Evolutionary conservation across 129 eudicot species (phyloP).

Genomic region (Glebionis coronaria): DNA sequence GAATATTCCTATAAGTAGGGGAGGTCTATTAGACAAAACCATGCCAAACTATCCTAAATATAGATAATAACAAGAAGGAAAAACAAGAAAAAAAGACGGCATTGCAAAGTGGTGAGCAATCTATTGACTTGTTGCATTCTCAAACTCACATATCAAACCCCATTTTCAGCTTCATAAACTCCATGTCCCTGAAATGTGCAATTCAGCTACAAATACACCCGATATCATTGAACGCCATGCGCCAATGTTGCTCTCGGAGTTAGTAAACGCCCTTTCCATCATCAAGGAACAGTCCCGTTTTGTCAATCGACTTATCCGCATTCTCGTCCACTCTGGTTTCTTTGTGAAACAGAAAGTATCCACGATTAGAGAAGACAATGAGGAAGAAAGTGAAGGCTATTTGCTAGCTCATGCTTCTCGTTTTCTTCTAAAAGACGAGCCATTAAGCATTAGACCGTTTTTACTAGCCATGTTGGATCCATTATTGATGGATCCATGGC

Average conservation of each 20-base stretch:
- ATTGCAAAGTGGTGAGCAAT: conserved; percentile 10
- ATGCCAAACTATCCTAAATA: too few relatives aligned
- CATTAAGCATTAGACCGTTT: conserved; percentile 23
- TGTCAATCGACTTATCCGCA: conserved; percentile 25
- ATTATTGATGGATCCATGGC: conserved; percentile 21
- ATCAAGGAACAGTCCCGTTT: conserved; percentile 14
- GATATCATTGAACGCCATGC: conserved; percentile 34
- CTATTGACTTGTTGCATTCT: conserved; percentile 29
- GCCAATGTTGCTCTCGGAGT: conserved; percentile 22
- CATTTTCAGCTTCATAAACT: conserved; percentile 28
- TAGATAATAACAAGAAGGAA: too few relatives aligned
- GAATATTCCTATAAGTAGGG: too few relatives aligned
- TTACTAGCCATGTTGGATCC: conserved; percentile 24
- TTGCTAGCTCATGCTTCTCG: conserved; percentile 31
- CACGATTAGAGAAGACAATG: neutral
- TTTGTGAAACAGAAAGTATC: conserved; percentile 2
- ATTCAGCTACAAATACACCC: conserved; percentile 44
- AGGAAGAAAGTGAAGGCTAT: conserved; percentile 20
- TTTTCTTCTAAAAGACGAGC: conserved; percentile 27
- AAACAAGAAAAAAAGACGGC: conserved; percentile 14
- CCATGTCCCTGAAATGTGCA: conserved; percentile 39
- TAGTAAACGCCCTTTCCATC: conserved; percentile 14
- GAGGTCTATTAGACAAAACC: too few relatives aligned
- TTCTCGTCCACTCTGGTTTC: conserved; percentile 32
- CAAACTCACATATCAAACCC: conserved; percentile 37